These are phyloP conservation scores for Aspergillus nidulans DNA, from an alignment of 495 filamentous ascomycete genomes.

Conservation along the genomic window DNA sequence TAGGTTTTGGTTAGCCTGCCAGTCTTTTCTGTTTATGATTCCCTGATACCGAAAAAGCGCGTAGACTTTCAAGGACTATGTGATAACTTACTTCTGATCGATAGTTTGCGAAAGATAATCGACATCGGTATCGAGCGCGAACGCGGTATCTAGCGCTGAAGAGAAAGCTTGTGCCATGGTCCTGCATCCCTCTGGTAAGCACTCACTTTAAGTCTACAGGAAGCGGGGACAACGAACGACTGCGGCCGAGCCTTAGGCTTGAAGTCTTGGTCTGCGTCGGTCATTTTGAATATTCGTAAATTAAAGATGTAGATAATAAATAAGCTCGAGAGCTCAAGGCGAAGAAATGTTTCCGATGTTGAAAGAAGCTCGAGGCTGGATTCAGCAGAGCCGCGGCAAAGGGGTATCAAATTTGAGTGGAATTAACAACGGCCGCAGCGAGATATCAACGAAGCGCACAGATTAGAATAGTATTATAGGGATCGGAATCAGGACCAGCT, in stretches of 20 bases:
- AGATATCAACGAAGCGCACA: constrained; percentile 2
- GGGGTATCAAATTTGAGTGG: neutral
- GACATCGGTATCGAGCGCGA: constrained; percentile 75
- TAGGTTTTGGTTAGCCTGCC: constrained; percentile 12
- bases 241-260: constrained; percentile 74
- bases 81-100: constrained; percentile 70
- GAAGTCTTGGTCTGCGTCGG: constrained; percentile 69
- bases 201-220: constrained; percentile 3
- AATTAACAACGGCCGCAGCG: neutral
- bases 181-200: constrained; percentile 46
- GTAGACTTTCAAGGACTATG: neutral
- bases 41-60: neutral
- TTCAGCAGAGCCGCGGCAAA: neutral
- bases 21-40: neutral
- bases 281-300: constrained; percentile 32
- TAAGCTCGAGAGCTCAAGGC: constrained; percentile 1
- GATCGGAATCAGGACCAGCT: constrained; percentile 24
- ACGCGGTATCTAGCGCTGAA: constrained; percentile 79
- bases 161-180: constrained; percentile 87
- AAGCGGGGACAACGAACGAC: constrained; percentile 57
- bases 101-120: constrained; percentile 72
- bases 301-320: neutral
- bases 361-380: neutral
- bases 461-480: constrained; percentile 6
- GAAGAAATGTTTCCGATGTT: neutral